Conservation (phyloP, 169 alveolate species). For the Plasmodium vinckei region DNA sequence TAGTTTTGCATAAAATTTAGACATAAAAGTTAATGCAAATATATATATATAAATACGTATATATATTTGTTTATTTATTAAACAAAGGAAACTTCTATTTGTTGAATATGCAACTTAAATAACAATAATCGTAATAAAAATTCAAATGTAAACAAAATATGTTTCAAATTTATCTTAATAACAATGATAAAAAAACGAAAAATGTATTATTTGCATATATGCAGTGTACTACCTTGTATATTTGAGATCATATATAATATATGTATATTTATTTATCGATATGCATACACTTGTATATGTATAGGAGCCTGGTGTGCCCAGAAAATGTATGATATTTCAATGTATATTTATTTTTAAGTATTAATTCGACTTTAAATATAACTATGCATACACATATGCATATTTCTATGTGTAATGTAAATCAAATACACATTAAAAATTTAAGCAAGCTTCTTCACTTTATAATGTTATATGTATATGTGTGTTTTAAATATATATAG, state of each 20-base stretch:
- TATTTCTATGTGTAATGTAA: not conserved
- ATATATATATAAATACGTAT: constrained; percentile 18
- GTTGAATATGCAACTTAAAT: not conserved
- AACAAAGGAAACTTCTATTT: too few species aligned
- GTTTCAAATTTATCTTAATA: constrained; percentile 39
- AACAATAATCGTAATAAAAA: not conserved
- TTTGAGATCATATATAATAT: constrained; percentile 3
- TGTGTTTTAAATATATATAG: not conserved
- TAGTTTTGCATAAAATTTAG: not conserved
- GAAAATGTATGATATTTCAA: too few species aligned
- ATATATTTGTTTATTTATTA: not conserved
- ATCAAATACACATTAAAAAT: constrained; percentile 5
- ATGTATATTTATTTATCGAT: constrained; percentile 22
- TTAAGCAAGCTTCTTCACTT: not conserved
- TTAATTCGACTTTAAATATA: not conserved
- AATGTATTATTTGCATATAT: not conserved
- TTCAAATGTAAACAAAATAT: constrained; percentile 26
- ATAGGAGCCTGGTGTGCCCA: not conserved
- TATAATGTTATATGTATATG: not conserved
- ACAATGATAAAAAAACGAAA: constrained; percentile 13
- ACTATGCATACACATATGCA: constrained; percentile 1
- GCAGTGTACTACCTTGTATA: constrained; percentile 1
- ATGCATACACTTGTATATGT: constrained; percentile 22
- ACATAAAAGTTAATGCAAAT: not conserved
- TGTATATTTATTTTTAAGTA: too few species aligned